Evolutionary conservation across 805 yeast genomes (phyloP).

Genomic region (Wickerhamiella spandovensis): DNA sequence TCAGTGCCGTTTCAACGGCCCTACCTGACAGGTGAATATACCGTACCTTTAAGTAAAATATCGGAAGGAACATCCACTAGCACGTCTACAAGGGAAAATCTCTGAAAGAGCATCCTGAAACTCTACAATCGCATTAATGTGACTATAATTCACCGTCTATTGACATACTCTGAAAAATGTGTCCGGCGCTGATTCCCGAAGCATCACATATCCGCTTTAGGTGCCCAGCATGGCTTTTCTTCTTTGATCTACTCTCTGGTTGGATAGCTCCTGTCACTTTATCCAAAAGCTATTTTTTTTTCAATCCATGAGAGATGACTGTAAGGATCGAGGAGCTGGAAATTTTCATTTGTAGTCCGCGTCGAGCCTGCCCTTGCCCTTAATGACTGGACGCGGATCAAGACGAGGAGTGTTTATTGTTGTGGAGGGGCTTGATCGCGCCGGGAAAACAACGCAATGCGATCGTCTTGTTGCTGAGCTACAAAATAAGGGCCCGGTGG

Average conservation of each 20-base stretch:
- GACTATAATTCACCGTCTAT: too few relatives aligned
- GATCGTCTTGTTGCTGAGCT: slow-evolving; percentile 26
- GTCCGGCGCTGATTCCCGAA: slow-evolving; percentile 26
- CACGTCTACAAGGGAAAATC: too few relatives aligned
- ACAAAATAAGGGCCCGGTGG: slow-evolving; percentile 25
- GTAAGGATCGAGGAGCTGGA: slow-evolving; percentile 7
- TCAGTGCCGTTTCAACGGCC: too few relatives aligned
- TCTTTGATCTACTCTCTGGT: slow-evolving; percentile 13
- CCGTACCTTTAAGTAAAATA: too few relatives aligned
- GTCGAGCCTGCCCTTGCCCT: background rate
- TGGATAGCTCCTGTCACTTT: background rate
- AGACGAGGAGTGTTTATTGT: slow-evolving; percentile 61
- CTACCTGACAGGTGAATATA: too few relatives aligned
- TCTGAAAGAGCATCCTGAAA: too few relatives aligned
- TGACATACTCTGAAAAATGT: too few relatives aligned
- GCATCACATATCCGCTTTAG: slow-evolving; percentile 22
- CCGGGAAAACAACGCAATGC: slow-evolving; percentile 88
- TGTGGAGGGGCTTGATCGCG: slow-evolving; percentile 86
- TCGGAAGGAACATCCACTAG: too few relatives aligned
- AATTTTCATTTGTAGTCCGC: background rate
- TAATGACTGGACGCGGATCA: background rate
- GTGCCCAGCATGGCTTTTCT: slow-evolving; percentile 25
- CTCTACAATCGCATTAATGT: too few relatives aligned
- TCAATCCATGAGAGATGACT: slow-evolving; percentile 10
- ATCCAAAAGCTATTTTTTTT: background rate